These are phyloP conservation scores for Pseudoscleropodium purum DNA, from an alignment of 225 moss, liverwort and hornwort species.

Conservation along the genomic window DNA sequence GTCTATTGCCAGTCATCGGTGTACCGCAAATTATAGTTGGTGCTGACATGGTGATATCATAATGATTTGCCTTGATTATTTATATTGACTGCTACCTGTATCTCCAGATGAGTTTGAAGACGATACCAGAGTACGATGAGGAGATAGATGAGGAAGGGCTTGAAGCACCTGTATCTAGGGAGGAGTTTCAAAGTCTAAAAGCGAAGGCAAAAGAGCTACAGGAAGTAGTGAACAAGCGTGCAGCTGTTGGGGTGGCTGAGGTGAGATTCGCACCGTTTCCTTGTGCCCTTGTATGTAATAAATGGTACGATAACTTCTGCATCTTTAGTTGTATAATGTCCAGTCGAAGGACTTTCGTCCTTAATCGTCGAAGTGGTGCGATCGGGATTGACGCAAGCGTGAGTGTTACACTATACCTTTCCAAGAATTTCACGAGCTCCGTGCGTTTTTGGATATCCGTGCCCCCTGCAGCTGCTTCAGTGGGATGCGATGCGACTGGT, in stretches of 20 bases:
- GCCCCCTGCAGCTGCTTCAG: background rate
- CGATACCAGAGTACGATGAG: slow-evolving; percentile 2
- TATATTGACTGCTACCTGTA: background rate
- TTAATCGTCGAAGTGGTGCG: background rate
- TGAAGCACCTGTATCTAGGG: slow-evolving; percentile 15
- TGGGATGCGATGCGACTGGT: background rate
- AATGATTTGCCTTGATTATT: background rate
- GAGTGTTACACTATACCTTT: background rate
- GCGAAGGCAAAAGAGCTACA: slow-evolving; percentile 6
- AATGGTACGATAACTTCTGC: background rate
- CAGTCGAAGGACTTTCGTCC: background rate
- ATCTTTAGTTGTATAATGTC: background rate
- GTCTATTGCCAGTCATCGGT: background rate
- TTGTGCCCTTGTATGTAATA: background rate
- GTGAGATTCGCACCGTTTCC: slow-evolving; percentile 4
- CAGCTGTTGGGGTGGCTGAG: slow-evolving; percentile 30
- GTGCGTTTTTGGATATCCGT: background rate
- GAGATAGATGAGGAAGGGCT: slow-evolving; percentile 16
- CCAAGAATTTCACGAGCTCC: background rate
- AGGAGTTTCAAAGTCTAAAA: slow-evolving; percentile 22
- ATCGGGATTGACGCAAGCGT: background rate
- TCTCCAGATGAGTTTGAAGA: slow-evolving; percentile 27
- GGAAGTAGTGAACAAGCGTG: slow-evolving; percentile 34
- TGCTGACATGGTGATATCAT: background rate
- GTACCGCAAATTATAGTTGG: background rate